These are phyloP conservation scores for Exserohilum rostratum DNA, from an alignment of 2,329 filamentous ascomycete genomes.

Conservation along the genomic window DNA sequence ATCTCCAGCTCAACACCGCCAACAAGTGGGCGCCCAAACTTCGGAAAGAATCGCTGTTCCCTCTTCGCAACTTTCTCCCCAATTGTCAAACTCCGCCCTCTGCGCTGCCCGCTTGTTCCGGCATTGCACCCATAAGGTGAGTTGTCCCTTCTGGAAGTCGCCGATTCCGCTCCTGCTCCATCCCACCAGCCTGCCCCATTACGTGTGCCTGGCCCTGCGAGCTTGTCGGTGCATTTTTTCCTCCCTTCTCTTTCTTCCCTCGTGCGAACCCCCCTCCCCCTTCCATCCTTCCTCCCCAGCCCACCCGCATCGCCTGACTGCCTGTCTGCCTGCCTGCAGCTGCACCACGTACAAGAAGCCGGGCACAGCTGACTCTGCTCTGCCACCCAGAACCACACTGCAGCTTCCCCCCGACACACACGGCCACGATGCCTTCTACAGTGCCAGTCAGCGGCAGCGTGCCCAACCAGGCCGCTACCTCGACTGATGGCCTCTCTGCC, in stretches of 20 bases:
- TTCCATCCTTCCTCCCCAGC: background rate
- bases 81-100: constrained; percentile 29
- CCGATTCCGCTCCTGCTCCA: constrained; percentile 9
- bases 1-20: constrained; percentile 39
- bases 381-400: constrained; percentile 12
- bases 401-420: constrained; percentile 22
- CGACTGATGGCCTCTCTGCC: constrained; percentile 68
- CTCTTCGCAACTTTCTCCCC: constrained; percentile 35
- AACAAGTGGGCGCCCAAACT: constrained; percentile 34
- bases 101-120: constrained; percentile 23
- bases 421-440: constrained; percentile 53
- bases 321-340: background rate
- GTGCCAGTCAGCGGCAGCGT: constrained; percentile 45
- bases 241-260: background rate
- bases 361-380: constrained; percentile 22
- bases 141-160: constrained; percentile 19
- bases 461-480: no score
- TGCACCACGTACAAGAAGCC: constrained; percentile 2
- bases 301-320: constrained; percentile 4
- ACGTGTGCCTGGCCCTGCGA: constrained; percentile 25
- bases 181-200: constrained; percentile 14
- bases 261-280: background rate
- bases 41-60: constrained; percentile 33
- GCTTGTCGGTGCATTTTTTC: constrained; percentile 26
- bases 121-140: constrained; percentile 37